Evolutionary conservation across 148 eudicot species (phyloP), one percentile per base, ranked within the genome.

Genomic region (Drosera capensis): DNA sequence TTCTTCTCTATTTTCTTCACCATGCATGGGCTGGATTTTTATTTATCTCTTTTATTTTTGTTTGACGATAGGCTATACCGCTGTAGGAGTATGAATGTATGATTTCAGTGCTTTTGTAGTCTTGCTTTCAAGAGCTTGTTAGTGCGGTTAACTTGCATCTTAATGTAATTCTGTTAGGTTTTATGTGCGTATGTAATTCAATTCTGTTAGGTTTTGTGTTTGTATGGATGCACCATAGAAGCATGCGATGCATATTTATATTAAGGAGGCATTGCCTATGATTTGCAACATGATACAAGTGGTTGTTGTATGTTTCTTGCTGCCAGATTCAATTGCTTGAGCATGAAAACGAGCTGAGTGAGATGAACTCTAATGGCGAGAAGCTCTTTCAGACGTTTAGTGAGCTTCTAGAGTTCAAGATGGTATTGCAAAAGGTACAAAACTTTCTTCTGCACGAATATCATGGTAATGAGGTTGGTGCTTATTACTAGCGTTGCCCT

Each of bases 371-470:
- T 35, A 90, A 90, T 57, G 78, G 80, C 26, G 99, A 90, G 67
- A 85, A 82, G 68, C 63, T 90, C 57, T 60, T 20, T 49, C 82
- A 78, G 53, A 65, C 94, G 1, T 90, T 73, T 50, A 90, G 81
- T 53, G 94, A 90, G 74, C 76, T 90, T 58, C 60, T 80, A 16
- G 99, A 90, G 65, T 90, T 90, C 53, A 90, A 78, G 71, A 80
- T 90, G 85, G 99, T 90, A 37, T 48, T 90, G 66, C 85, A 78
- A 65, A 84, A 90, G 99, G 99, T 90, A 78, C 35, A 46, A 18
- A 40, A 22, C 35, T 40, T 34, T 42, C 40, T 13, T 28, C 37
- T 41, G 11, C 5, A 1, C 15, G 11, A 3, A 14, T 14, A 19
- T 17, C 21, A 19, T 2, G n/a, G 7, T 14, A n/a, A n/a, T 34